Base-by-base conservation (phyloP, 495 filamentous ascomycete genomes). In the Xylaria palmicola region DNA sequence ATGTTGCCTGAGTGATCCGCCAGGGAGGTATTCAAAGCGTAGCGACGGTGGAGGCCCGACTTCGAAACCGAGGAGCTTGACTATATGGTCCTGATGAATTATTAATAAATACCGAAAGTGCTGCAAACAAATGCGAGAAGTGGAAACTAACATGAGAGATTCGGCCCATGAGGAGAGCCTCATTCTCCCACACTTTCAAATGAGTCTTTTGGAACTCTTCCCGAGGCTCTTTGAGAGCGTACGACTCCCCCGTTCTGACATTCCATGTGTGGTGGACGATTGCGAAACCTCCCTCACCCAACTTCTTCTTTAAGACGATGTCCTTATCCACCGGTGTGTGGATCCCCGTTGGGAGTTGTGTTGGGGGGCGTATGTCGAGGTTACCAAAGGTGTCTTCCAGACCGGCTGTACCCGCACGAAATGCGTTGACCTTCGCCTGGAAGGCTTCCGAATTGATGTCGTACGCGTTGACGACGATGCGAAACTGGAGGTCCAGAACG, bases 71-170 rank as follows among this genome's bases (percentile, higher is more conserved):
- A 49, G 45, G 3, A 49, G 5, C 10, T 20, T 26, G 6, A 49
- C 45, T 9, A 49, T 49, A 20, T 49, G 45, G 10, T 24, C 20
- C 45, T 49, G 45, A 10, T 24, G 7, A 6, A 4, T 12, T 12
- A 5, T 49, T 26, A 24, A 20, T 6, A 24, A 6, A 49, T 3
- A 49, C 5, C 6, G 20, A 30, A n/a, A 49, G 5, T 3, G 45
- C 20, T 6, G 20, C 6, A n/a, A 6, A 49, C 10, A 26, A 6
- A 30, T 5, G 10, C 3, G 20, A 6, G 17, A 20, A 20, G 4
- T 26, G 45, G 26, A 26, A 5, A 47, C 59, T 45, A n/a, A 61
- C 59, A 51, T 61, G 59, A 36, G 37, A 27, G 10, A 55, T 45
- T 44, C 36, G 49, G 44, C 37, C 12, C 50, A 55, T 40, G 19